Conservation (phyloP, 441 rosid genomes). For the Populus hybrid region DNA sequence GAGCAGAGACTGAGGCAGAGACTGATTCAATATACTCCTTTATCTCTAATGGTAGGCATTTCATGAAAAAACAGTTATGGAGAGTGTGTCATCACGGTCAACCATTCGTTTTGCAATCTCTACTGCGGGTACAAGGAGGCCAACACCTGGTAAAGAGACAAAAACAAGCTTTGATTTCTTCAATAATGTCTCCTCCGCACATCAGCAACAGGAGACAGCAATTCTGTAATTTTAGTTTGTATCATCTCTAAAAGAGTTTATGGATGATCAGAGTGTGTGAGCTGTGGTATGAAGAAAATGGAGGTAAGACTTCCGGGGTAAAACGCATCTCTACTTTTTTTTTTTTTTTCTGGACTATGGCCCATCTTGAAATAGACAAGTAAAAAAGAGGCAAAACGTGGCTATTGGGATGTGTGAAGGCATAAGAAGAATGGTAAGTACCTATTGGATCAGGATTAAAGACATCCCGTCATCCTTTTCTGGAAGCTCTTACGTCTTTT, state of each 20-base stretch:
- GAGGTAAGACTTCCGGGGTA: no score
- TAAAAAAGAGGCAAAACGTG: background rate
- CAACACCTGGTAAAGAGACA: background rate
- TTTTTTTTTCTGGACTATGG: no score
- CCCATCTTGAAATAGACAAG: background rate
- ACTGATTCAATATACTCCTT: background rate
- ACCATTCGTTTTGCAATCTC: background rate
- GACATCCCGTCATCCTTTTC: background rate
- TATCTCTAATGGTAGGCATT: background rate
- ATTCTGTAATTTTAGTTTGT: background rate
- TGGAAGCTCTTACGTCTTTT: background rate
- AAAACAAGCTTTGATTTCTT: background rate
- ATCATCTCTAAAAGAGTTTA: background rate
- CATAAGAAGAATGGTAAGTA: background rate
- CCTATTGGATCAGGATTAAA: background rate
- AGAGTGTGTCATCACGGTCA: no score
- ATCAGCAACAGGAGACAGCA: no score
- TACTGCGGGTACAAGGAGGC: background rate
- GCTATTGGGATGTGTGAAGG: background rate
- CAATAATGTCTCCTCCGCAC: no score
- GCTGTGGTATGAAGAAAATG: background rate
- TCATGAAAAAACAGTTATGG: background rate
- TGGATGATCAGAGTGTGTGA: background rate
- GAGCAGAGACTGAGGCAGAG: background rate
- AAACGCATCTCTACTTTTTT: no score